Evolutionary conservation across 345 rosid species (phyloP).

Genomic region (Eucalyptus erythrocorys): DNA sequence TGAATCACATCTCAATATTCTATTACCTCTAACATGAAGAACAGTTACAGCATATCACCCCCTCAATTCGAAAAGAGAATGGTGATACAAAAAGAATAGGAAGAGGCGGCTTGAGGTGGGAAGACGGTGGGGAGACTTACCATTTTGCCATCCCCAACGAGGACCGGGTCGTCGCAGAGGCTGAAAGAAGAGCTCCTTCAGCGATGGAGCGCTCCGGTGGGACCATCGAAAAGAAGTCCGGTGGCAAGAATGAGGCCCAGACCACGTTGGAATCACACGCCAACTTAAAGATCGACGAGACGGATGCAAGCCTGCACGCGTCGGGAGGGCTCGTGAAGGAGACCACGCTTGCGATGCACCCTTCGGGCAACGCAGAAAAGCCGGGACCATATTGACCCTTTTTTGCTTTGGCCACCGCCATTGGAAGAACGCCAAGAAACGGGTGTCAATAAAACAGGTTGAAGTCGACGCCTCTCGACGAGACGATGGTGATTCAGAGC

Average conservation of each 20-base stretch:
- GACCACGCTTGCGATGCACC: neutral
- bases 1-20: neutral
- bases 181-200: conserved; percentile 8
- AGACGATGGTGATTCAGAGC: neutral
- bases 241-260: neutral
- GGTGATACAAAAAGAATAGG: neutral
- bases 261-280: neutral
- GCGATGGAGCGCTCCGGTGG: neutral
- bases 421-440: neutral
- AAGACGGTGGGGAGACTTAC: neutral
- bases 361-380: rapidly evolving
- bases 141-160: conserved; percentile 15
- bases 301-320: neutral
- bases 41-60: neutral
- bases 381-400: neutral
- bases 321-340: neutral
- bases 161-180: neutral
- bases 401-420: neutral
- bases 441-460: neutral
- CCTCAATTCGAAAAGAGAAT: neutral
- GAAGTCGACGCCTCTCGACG: neutral
- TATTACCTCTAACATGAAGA: neutral
- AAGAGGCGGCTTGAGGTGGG: neutral
- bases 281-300: neutral
- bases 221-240: neutral